Conservation (phyloP, 2,329 filamentous ascomycete genomes). For the Sphaceloma murrayae region DNA sequence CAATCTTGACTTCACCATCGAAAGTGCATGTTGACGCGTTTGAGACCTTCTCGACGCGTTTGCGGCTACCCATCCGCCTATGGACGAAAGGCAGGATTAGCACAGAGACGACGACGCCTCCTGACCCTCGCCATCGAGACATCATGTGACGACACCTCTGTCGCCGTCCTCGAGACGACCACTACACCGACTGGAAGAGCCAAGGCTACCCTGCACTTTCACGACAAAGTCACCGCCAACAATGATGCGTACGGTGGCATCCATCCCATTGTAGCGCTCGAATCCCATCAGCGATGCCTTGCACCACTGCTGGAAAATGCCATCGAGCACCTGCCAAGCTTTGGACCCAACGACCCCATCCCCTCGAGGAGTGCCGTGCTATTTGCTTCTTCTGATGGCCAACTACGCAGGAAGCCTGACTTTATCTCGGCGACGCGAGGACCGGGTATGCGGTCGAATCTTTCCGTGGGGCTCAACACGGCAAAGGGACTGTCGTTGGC, state of each 20-base stretch:
- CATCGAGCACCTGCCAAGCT: constrained; percentile 45
- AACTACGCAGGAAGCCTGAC: constrained; percentile 49
- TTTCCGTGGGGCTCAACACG: constrained; percentile 67
- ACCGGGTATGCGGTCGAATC: constrained; percentile 74
- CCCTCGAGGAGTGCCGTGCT: constrained; percentile 9
- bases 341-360: constrained; percentile 11
- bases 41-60: constrained; percentile 1
- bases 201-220: constrained; percentile 47
- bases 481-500: constrained; percentile 81
- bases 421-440: constrained; percentile 85
- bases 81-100: neutral
- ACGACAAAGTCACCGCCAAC: constrained; percentile 72
- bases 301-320: constrained; percentile 58
- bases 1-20: neutral
- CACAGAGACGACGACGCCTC: constrained; percentile 23
- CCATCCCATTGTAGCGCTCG: constrained; percentile 64
- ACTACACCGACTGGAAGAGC: neutral
- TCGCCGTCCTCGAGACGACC: constrained; percentile 60
- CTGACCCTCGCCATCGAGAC: constrained; percentile 65
- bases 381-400: constrained; percentile 11
- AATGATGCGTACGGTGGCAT: constrained; percentile 67
- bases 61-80: neutral
- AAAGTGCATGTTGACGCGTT: constrained; percentile 15
- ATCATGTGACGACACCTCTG: constrained; percentile 87
- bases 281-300: constrained; percentile 64